Evolutionary conservation across 495 filamentous ascomycete genomes (phyloP), one percentile per base, ranked within the genome.

Genomic region (Xanthoparmelia taractica): DNA sequence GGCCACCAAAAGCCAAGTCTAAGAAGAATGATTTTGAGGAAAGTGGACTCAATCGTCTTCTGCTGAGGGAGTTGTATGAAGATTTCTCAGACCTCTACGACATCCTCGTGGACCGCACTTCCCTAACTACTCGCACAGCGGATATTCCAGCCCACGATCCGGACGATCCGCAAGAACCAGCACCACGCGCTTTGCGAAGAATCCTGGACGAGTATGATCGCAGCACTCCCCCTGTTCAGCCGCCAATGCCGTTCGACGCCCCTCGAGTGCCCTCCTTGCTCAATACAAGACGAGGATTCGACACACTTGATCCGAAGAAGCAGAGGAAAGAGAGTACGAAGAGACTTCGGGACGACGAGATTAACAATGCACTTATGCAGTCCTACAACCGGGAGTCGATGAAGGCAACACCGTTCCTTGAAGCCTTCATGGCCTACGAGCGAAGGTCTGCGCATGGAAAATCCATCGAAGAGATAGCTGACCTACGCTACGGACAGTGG

Each of bases 11-110:
- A 72, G 91, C 91, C 0, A 84, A 79, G 58, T 91, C 85, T 45
- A 97, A 96, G 79, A 96, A 96, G 79, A 96, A 96, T 69, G 81
- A 86, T 15, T 94, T 96, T 55, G 87, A 88, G 23, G 90, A 90
- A 66, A 84, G 76, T 64, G 94, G 94, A 7, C 79, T 98, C 45
- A 97, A 96, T 71, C 83, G 94, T 7, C 75, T 89, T 58, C 86
- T 95, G 20, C 76, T 97, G 36, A 84, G 83, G 68, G 87, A 90
- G 63, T 73, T 98, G 17, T 97, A 97, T 74, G 80, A 84, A 41
- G 95, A 98, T 70, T 82, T 96, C 52, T 88, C 87, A 68, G 83
- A 84, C 58, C 79, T 98, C 10, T 97, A 97, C 74, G 91, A 97
- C 70, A 77, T 96, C 52, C 72, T 96, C 40, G 94, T 91, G 8